Evolutionary conservation across 768 basidiomycete genomes (phyloP).

Genomic region (Hericium alpestre): DNA sequence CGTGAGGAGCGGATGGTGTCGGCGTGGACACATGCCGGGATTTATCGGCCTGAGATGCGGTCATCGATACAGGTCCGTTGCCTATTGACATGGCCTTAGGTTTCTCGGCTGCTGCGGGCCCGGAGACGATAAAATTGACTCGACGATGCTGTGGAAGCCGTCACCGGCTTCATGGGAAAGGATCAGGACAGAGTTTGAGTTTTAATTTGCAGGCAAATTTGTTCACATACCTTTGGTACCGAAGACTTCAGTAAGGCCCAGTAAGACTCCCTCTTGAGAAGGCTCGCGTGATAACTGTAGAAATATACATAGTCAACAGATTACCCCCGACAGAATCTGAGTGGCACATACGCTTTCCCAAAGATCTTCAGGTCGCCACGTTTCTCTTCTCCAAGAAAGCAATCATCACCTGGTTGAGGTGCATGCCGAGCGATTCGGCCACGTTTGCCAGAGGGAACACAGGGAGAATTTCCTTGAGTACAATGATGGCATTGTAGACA

Average conservation of each 20-base stretch:
- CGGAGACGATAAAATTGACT: neutral
- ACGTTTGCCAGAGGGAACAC: constrained; percentile 73
- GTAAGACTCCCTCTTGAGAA: constrained; percentile 61
- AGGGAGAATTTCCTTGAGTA: constrained; percentile 82
- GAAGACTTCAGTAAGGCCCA: constrained; percentile 30
- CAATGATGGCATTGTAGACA: constrained; percentile 91
- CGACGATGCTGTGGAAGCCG: constrained; percentile 8
- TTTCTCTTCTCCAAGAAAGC: constrained; percentile 65
- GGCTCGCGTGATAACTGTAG: constrained; percentile 56
- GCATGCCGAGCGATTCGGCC: constrained; percentile 37
- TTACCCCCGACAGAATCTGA: neutral
- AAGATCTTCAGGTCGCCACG: constrained; percentile 76
- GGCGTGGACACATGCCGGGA: constrained; percentile 21
- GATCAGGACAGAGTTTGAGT: too few relatives aligned
- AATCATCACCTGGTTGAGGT: constrained; percentile 52
- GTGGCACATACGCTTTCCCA: constrained; percentile 51
- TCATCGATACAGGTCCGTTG: constrained; percentile 4
- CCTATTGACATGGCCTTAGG: constrained; percentile 4
- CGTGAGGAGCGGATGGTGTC: constrained; percentile 48
- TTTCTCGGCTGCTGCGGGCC: neutral
- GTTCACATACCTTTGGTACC: constrained; percentile 22
- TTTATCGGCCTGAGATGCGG: constrained; percentile 9
- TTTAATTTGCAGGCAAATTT: too few relatives aligned
- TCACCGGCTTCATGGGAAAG: neutral
- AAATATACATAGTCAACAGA: constrained; percentile 3